phyloP scores from a whole-genome alignment of 2,329 filamentous ascomycete genomes.

The Phyllosticta citrichinensis region DNA sequence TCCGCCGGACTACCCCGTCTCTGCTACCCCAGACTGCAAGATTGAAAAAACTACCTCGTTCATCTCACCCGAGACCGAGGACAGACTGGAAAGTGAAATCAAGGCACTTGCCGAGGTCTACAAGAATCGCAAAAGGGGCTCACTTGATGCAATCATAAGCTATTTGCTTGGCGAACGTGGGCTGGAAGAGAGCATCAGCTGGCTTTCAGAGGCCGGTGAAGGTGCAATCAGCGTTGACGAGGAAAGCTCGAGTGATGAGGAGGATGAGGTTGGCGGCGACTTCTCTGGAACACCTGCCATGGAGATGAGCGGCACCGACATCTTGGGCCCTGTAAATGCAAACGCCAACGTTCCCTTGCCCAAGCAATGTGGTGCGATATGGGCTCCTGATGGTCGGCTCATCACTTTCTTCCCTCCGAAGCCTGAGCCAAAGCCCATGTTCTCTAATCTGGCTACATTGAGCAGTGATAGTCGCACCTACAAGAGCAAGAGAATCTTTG shows the following conservation, averaged over 20 bases:
- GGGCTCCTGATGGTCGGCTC: constrained; percentile 47
- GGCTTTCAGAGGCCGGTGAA: constrained; percentile 49
- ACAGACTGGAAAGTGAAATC: constrained; percentile 41
- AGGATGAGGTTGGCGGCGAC: constrained; percentile 44
- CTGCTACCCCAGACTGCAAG: constrained; percentile 40
- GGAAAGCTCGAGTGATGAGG: constrained; percentile 77
- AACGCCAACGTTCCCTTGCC: constrained; percentile 55
- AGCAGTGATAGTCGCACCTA: constrained; percentile 38
- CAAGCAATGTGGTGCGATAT: constrained; percentile 47
- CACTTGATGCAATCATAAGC: constrained; percentile 51
- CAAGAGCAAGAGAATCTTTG: constrained; percentile 46
- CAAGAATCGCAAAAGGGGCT: constrained; percentile 42
- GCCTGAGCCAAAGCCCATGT: constrained; percentile 39
- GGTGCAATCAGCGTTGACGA: constrained; percentile 36
- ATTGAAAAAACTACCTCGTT: constrained; percentile 47
- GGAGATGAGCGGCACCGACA: constrained; percentile 40
- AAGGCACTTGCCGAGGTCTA: constrained; percentile 46
- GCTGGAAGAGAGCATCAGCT: constrained; percentile 45
- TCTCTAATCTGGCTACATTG: constrained; percentile 35
- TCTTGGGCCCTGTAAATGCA: constrained; percentile 45
- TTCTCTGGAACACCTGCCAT: constrained; percentile 34
- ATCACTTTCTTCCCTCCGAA: constrained; percentile 49
- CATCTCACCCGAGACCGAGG: constrained; percentile 42
- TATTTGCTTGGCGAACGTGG: constrained; percentile 51
- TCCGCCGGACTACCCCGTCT: constrained; percentile 44